phyloP scores from a whole-genome alignment of 2,329 filamentous ascomycete species.

The Epichloe coenophiala region DNA sequence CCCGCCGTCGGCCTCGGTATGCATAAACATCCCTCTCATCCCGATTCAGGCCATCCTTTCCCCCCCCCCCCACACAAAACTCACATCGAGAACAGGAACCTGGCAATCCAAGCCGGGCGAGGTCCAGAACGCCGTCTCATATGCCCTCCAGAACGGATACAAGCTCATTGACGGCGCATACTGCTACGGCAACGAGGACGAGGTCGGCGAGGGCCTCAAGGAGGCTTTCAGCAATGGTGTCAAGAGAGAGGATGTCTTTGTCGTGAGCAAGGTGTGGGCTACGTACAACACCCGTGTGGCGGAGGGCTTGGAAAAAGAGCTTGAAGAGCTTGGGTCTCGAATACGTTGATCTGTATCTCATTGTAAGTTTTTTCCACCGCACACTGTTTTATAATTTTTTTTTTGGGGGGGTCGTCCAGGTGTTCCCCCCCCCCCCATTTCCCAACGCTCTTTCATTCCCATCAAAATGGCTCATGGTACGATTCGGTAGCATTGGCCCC shows the following conservation, averaged over 20 bases:
- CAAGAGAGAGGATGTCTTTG: constrained; percentile 67
- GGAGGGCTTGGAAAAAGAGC: constrained; percentile 55
- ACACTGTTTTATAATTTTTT: neutral
- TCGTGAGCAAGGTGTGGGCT: constrained; percentile 77
- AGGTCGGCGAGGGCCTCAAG: constrained; percentile 66
- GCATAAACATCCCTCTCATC: constrained; percentile 8
- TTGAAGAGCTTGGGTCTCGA: constrained; percentile 61
- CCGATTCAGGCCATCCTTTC: neutral
- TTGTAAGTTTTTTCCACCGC: constrained; percentile 28
- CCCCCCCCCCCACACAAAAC: neutral
- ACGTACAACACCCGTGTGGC: constrained; percentile 61
- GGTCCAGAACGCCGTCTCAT: constrained; percentile 42
- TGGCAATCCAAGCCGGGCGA: constrained; percentile 50
- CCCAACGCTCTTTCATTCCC: neutral
- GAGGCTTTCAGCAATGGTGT: constrained; percentile 57
- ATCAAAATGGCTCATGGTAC: neutral
- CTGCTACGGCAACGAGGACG: constrained; percentile 70
- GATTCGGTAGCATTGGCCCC: constrained; percentile 58
- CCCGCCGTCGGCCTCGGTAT: constrained; percentile 50
- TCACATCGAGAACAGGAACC: constrained; percentile 33
- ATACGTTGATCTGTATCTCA: constrained; percentile 68
- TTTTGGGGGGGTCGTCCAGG: neutral
- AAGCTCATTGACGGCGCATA: constrained; percentile 57
- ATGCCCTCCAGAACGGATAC: constrained; percentile 44
- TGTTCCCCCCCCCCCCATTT: neutral